Evolutionary conservation across 1,139 yeast species (phyloP), one percentile per base, ranked within the genome.

Genomic region (Candida neerlandica): DNA sequence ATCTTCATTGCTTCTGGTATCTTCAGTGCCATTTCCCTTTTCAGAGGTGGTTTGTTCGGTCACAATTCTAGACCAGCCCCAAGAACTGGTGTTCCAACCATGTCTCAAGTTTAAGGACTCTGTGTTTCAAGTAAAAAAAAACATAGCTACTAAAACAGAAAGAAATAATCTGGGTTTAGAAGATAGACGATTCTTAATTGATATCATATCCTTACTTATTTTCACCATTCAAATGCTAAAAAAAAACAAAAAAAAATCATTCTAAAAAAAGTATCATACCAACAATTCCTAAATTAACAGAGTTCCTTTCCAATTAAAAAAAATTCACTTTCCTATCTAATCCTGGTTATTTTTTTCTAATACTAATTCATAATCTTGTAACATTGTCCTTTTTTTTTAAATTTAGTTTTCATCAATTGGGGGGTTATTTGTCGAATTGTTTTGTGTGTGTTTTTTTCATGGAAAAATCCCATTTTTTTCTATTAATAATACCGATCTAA

Each of bases 21-120:
- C 54, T 77, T 89, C 73, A 84, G 94, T 55, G 62, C 78, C 55
- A 60, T 84, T 56, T 73, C 81, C 53, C 76, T 88, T 54, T 48
- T 79, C 64, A 76, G 78, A 69, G 86, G 89, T 61, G 97, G 97
- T 57, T 81, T 88, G 62, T 86, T 90, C 65, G 86, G 92, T 55
- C 62, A 80, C 38, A 65, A 81, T 53, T 69, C 75, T 46, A 59
- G 60, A 52, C 52, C 67, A 39, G 71, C 81, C 54, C 80, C 86
- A 58, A 85, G 87, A 73, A 86, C 89, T 53, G 96, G 96, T 66
- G 88, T 88, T 51, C 96, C 96, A 73, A 82, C 95, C 64, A 84
- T 87, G 81, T 82, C 96, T 53, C 94, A 87, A 77, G 96, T 87
- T 66, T 85, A 78, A 75, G 27, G 27, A 23, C 27, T 23, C 10